Percentiles rank a stretch among this genome's conserved stretches.
These are phyloP conservation scores for Striga asiatica DNA, from an alignment of 257 asterid species.

Conservation along the genomic window DNA sequence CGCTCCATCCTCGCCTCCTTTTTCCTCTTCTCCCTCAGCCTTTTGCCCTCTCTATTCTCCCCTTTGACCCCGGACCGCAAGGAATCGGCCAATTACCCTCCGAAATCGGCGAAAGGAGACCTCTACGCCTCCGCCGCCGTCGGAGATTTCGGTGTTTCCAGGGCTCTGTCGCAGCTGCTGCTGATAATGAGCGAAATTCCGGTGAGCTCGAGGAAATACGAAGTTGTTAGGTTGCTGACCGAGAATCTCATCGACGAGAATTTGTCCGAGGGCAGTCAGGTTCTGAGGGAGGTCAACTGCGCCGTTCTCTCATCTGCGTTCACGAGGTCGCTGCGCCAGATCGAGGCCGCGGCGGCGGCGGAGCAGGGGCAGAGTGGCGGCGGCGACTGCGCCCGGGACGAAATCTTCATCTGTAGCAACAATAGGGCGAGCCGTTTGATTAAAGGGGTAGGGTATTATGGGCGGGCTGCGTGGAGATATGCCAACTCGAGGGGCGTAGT, in stretches of 20 bases:
- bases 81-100: neutral
- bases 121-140: slow-evolving; percentile 1
- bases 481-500: slow-evolving; percentile 29
- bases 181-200: slow-evolving; percentile 69
- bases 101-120: slow-evolving; percentile 13
- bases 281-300: slow-evolving; percentile 42
- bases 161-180: slow-evolving; percentile 70
- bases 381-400: slow-evolving; percentile 10
- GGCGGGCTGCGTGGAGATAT: slow-evolving; percentile 30
- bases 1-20: slow-evolving; percentile 32
- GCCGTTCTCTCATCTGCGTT: slow-evolving; percentile 56
- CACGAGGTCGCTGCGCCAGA: slow-evolving; percentile 42
- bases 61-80: slow-evolving; percentile 5
- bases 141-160: slow-evolving; percentile 38
- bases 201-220: slow-evolving; percentile 79
- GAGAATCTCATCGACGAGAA: slow-evolving; percentile 77
- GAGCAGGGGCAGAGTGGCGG: slow-evolving; percentile 17
- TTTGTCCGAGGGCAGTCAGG: slow-evolving; percentile 25
- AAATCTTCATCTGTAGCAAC: neutral
- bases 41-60: slow-evolving; percentile 44
- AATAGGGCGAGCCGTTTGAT: slow-evolving; percentile 24
- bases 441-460: slow-evolving; percentile 31
- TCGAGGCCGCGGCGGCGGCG: slow-evolving; percentile 39
- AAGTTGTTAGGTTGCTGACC: slow-evolving; percentile 53
- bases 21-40: slow-evolving; percentile 47